These are phyloP conservation scores for Silene conica DNA, from an alignment of 148 eudicot species.

Conservation along the genomic window DNA sequence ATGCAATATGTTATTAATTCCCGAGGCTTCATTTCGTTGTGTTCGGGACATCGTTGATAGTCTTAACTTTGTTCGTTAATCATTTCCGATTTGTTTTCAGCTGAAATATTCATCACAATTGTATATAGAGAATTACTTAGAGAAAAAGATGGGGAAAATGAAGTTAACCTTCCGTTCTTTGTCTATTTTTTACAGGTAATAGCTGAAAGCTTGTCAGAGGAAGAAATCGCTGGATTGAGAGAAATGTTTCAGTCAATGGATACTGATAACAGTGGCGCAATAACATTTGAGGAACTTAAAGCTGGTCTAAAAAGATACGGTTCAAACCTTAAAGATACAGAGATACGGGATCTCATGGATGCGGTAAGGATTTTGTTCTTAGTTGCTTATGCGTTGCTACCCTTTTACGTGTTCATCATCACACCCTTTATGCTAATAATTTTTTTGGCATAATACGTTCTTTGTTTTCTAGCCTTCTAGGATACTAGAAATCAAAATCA, in stretches of 20 bases:
- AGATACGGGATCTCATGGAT: conserved; percentile 95
- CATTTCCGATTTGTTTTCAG: background rate
- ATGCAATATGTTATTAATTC: background rate
- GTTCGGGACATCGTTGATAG: background rate
- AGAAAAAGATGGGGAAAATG: background rate
- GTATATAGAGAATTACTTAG: background rate
- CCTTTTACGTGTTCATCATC: background rate
- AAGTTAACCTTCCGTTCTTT: conserved; percentile 8
- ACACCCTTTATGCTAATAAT: background rate
- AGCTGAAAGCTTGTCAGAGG: conserved; percentile 98
- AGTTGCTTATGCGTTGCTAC: background rate
- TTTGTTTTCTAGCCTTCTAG: no score
- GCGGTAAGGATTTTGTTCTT: conserved; percentile 48
- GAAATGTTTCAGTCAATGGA: conserved; percentile 97
- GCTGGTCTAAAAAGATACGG: conserved; percentile 92
- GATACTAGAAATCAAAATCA: no score
- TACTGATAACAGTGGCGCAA: conserved; percentile 97
- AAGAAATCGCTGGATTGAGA: conserved; percentile 91
- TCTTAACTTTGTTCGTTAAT: background rate
- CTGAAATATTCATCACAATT: background rate
- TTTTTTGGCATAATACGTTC: no score
- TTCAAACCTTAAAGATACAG: conserved; percentile 90
- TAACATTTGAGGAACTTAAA: conserved; percentile 95
- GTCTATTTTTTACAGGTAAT: conserved; percentile 56
- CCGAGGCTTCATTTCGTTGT: no score